phyloP scores from a whole-genome alignment of 2,329 filamentous ascomycete species.

The Paraconiothyrium brasiliense region DNA sequence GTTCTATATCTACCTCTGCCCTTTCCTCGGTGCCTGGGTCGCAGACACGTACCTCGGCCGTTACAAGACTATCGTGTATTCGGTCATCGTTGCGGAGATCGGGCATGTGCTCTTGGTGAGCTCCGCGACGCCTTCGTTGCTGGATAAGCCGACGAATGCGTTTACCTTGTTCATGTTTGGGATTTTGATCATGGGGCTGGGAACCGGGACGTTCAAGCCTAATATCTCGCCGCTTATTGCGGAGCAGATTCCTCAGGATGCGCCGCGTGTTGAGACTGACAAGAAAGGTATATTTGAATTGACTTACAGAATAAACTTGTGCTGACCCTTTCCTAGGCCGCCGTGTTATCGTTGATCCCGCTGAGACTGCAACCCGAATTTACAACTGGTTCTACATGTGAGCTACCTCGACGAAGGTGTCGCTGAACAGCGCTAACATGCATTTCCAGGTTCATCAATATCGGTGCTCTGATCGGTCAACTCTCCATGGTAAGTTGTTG shows the following conservation, averaged over 20 bases:
- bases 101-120: constrained; percentile 64
- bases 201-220: constrained; percentile 75
- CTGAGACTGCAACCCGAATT: constrained; percentile 72
- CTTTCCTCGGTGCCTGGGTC: constrained; percentile 66
- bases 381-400: constrained; percentile 64
- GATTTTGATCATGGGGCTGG: constrained; percentile 70
- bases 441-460: constrained; percentile 43
- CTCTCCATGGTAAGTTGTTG: constrained; percentile 40
- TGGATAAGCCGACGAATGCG: constrained; percentile 59
- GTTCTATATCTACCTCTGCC: constrained; percentile 67
- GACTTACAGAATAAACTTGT: neutral
- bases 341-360: constrained; percentile 71
- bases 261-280: constrained; percentile 56
- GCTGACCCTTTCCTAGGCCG: neutral
- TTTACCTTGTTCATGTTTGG: constrained; percentile 66
- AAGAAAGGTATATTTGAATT: constrained; percentile 60
- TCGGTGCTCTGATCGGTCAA: constrained; percentile 49
- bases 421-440: neutral
- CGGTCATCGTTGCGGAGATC: constrained; percentile 66
- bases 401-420: neutral
- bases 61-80: constrained; percentile 67
- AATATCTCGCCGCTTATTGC: constrained; percentile 67
- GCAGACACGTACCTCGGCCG: constrained; percentile 70
- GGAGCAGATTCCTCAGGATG: constrained; percentile 71
- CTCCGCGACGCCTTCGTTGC: constrained; percentile 63